Base-by-base conservation (phyloP, 2,329 filamentous ascomycete genomes). In the Cytospora leucostoma region DNA sequence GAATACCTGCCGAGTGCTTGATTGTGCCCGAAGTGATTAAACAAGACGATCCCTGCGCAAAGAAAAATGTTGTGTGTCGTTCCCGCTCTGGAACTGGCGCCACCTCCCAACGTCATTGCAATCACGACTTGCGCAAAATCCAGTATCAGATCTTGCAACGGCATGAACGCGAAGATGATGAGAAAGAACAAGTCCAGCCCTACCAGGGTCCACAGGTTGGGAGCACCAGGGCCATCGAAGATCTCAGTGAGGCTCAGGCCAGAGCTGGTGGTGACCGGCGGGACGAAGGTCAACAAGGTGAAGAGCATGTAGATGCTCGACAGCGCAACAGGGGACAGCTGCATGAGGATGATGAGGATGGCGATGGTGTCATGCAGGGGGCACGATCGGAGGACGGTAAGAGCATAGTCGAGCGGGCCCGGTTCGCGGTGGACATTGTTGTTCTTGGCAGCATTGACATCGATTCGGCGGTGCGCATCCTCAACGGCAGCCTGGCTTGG, bases 301-400 rank as follows among this genome's bases (percentile, higher is more conserved):
- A 97, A 98, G 69, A 97, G 85, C 73, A 93, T 89, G 77, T 97
- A 96, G 71, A 97, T 92, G 75, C 92, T 83, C 67, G 93, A 94
- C 71, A 97, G 84, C 64, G 94, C 88, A 71, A 94, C 88, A 27
- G 93, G 92, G 35, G 94, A 93, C 11, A 97, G 87, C 74, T 96
- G 93, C 77, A 97, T 90, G 69, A 98, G 86, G 71, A 97, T 91
- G 77, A 97, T 97, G 75, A 98, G 87, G 72, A 98, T 97, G 74
- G 94, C 93, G 77, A 97, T 92, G 66, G 94, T 97, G 79, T 98
- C 94, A 79, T 92, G 91, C 73, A 97, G 87, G 60, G 94, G 94
- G 71, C 93, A 94, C 59, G 93, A 92, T 71, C 88, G 88, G 74
- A 98, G 86, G 71, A 98, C 94, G 61, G 93, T 97, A 69, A 91